A percentile compares a stretch with the other conserved stretches of the same genome.
Conservation (phyloP, 2,329 filamentous ascomycete species). For the Cladobotryum protrusum region DNA sequence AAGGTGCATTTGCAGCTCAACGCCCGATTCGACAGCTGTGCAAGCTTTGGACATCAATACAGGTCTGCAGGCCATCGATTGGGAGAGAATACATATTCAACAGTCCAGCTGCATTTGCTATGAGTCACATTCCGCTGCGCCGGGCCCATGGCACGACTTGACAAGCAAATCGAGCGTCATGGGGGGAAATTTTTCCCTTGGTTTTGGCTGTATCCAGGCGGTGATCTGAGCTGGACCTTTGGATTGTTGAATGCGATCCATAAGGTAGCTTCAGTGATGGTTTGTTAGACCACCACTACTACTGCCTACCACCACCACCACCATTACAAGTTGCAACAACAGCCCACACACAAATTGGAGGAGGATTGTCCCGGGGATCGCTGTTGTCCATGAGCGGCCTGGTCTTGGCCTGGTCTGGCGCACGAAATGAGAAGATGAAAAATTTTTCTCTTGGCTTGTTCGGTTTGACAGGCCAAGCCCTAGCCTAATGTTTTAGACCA, state of each 20-base stretch:
- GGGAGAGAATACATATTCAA: conserved; percentile 15
- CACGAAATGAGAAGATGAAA: conserved; percentile 15
- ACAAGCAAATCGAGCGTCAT: too few relatives aligned
- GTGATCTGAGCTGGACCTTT: too few relatives aligned
- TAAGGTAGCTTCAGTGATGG: too few relatives aligned
- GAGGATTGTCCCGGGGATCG: conserved; percentile 4
- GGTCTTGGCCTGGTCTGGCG: neutral
- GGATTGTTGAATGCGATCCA: too few relatives aligned
- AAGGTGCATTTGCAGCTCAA: conserved; percentile 6
- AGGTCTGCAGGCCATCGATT: conserved; percentile 14
- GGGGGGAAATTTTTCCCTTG: too few relatives aligned
- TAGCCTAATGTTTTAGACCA: conserved; percentile 1
- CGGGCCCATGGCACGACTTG: neutral
- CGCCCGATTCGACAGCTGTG: conserved; percentile 15
- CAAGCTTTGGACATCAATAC: conserved; percentile 22
- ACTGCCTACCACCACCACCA: too few relatives aligned
- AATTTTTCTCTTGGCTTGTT: conserved; percentile 8
- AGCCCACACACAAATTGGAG: neutral
- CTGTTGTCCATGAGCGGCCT: conserved; percentile 10
- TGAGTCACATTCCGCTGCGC: conserved; percentile 14
- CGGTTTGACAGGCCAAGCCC: conserved; percentile 10
- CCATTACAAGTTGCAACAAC: too few relatives aligned
- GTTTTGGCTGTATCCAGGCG: too few relatives aligned
- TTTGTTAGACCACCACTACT: too few relatives aligned
- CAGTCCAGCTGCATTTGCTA: conserved; percentile 1